A percentile compares a stretch with the other conserved stretches of the same genome.
These are phyloP conservation scores for Zygosaccharomyces rouxii DNA, from an alignment of 805 yeast genomes.

Conservation along the genomic window DNA sequence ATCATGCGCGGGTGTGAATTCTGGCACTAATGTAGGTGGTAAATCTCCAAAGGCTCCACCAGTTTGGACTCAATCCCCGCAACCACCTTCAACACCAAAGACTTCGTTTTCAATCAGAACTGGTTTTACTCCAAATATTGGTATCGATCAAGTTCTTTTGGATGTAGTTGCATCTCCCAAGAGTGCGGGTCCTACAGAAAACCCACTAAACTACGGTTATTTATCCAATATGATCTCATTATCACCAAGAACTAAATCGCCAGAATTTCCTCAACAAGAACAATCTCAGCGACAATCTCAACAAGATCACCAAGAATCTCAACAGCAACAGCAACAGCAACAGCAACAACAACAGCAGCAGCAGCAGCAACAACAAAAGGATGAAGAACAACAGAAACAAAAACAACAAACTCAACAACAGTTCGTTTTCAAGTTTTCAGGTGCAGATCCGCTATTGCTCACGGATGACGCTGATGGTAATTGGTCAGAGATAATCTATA, in stretches of 20 bases:
- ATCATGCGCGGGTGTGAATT: constrained; percentile 3
- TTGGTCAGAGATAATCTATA: constrained; percentile 21
- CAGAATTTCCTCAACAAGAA: neutral
- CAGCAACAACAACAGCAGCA: neutral
- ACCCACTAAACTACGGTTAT: constrained; percentile 6
- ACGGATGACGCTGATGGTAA: constrained; percentile 30
- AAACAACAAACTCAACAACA: constrained; percentile 17
- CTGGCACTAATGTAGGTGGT: constrained; percentile 1
- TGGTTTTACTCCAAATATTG: constrained; percentile 26
- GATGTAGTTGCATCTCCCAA: constrained; percentile 17
- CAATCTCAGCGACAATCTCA: neutral
- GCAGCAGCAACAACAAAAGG: constrained; percentile 5
- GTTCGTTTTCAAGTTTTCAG: constrained; percentile 29
- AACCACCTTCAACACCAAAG: constrained; percentile 28
- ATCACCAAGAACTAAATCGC: constrained; percentile 17
- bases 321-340: constrained; percentile 1
- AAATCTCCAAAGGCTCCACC: constrained; percentile 10
- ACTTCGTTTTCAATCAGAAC: constrained; percentile 23
- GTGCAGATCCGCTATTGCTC: constrained; percentile 33
- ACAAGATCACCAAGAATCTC: neutral
- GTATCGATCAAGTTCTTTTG: constrained; percentile 25
- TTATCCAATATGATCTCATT: constrained; percentile 10
- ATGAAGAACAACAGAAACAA: constrained; percentile 8
- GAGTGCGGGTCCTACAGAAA: constrained; percentile 10
- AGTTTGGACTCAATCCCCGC: constrained; percentile 16